phyloP scores from a whole-genome alignment of 1,284 basidiomycete genomes.

The Ceratobasidium sp. region DNA sequence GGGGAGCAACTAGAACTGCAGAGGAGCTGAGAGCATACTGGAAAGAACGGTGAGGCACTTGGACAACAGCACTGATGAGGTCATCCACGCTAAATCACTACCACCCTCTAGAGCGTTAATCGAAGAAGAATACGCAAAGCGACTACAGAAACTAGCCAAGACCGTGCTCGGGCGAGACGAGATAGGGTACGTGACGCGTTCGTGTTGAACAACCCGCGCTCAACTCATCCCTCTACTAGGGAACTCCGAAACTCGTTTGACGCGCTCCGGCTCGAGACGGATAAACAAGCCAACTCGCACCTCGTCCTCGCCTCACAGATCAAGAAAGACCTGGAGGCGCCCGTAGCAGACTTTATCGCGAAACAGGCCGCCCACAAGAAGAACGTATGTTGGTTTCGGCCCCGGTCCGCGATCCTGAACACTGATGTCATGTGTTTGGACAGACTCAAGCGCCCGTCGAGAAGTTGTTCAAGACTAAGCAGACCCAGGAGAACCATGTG shows the following conservation, averaged over 20 bases:
- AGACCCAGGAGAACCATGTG: constrained; percentile 83
- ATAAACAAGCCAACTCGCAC: constrained; percentile 78
- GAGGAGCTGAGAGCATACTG: constrained; percentile 88
- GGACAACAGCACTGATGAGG: background rate
- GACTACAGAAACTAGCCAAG: constrained; percentile 83
- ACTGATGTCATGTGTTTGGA: constrained; percentile 4
- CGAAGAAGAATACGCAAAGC: constrained; percentile 95
- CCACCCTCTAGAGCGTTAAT: constrained; percentile 67
- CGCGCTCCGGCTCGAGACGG: constrained; percentile 81
- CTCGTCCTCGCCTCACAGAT: constrained; percentile 75
- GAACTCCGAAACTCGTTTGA: constrained; percentile 82
- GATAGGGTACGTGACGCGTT: constrained; percentile 72
- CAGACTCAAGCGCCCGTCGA: constrained; percentile 75
- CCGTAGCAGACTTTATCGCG: constrained; percentile 66
- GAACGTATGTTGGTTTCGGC: constrained; percentile 48
- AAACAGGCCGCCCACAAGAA: constrained; percentile 81
- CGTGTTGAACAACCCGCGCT: too few species aligned
- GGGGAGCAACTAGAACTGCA: constrained; percentile 82
- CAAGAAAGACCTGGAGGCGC: constrained; percentile 77
- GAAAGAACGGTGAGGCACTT: constrained; percentile 78
- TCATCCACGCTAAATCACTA: constrained; percentile 6
- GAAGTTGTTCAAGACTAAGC: constrained; percentile 87
- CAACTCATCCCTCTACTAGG: too few species aligned
- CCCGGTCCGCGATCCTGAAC: constrained; percentile 6
- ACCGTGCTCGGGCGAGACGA: constrained; percentile 83